These are phyloP conservation scores for Apiospora arundinis DNA, from an alignment of 2,329 filamentous ascomycete genomes.

Conservation along the genomic window DNA sequence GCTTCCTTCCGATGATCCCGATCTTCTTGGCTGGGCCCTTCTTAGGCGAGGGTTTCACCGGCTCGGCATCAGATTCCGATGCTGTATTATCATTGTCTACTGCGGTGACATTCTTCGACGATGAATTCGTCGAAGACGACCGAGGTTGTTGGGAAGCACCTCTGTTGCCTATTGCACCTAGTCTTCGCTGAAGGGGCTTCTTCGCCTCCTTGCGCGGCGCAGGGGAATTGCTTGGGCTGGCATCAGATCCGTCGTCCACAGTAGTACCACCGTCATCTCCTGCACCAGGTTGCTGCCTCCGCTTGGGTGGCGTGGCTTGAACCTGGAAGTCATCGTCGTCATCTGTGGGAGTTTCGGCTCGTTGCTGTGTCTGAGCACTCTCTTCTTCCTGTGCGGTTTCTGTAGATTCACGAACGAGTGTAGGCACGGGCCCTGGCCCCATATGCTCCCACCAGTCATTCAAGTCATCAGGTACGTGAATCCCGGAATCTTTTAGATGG, in stretches of 20 bases:
- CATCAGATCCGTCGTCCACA: conserved; percentile 31
- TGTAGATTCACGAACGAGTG: conserved; percentile 24
- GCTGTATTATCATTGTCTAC: conserved; percentile 37
- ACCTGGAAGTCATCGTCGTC: conserved; percentile 60
- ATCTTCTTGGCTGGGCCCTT: conserved; percentile 28
- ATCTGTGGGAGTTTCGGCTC: conserved; percentile 27
- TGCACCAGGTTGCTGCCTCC: conserved; percentile 32
- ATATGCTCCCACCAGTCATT: conserved; percentile 59
- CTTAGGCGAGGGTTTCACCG: conserved; percentile 28
- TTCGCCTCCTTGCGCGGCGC: conserved; percentile 25
- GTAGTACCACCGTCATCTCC: conserved; percentile 26
- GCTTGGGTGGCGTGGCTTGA: conserved; percentile 53
- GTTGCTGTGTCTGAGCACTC: neutral
- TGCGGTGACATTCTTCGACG: conserved; percentile 33
- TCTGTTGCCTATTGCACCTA: conserved; percentile 32
- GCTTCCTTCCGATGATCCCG: conserved; percentile 35
- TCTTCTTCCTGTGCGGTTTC: conserved; percentile 11
- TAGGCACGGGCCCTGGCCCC: conserved; percentile 37
- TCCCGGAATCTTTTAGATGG: conserved; percentile 36
- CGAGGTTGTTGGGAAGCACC: conserved; percentile 24
- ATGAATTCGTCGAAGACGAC: conserved; percentile 30
- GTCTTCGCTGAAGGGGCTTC: conserved; percentile 24
- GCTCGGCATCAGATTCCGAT: conserved; percentile 37
- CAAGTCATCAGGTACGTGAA: conserved; percentile 42
- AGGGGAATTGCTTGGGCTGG: conserved; percentile 31